Percentiles rank a stretch among this genome's conserved stretches.
Conservation (phyloP, 495 filamentous ascomycete genomes). For the Daldinia grandis region DNA sequence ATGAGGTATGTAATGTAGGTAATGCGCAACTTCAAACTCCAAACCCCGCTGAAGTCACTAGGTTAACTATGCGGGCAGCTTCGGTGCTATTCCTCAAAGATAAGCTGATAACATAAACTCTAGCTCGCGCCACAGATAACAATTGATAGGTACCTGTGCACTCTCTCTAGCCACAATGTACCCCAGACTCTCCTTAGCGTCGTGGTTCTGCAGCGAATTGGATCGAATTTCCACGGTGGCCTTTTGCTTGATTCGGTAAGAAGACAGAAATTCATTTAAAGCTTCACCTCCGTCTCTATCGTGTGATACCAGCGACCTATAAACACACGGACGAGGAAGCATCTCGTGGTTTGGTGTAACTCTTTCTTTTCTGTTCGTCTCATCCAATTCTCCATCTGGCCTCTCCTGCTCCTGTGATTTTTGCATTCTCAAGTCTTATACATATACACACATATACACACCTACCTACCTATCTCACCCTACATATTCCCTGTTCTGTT, state of each 20-base stretch:
- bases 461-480: too few species aligned
- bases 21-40: constrained; percentile 6
- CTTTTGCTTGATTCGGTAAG: constrained; percentile 44
- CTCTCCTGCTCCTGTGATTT: neutral
- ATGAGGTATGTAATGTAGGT: neutral
- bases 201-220: constrained; percentile 27
- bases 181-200: constrained; percentile 33
- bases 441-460: neutral
- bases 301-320: constrained; percentile 18
- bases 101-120: neutral
- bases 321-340: neutral
- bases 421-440: neutral
- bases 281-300: constrained; percentile 10
- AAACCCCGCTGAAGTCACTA: constrained; percentile 38
- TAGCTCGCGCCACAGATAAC: constrained; percentile 43
- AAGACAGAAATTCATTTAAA: constrained; percentile 32
- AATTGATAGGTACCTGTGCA: too few species aligned
- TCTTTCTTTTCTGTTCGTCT: constrained; percentile 1
- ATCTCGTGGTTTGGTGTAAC: constrained; percentile 15
- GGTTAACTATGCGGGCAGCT: neutral
- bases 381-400: neutral
- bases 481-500: neutral
- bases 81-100: neutral
- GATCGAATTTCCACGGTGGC: constrained; percentile 49
- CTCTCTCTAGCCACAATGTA: constrained; percentile 31